A percentile compares a stretch with the other conserved stretches of the same genome.
phyloP scores from a whole-genome alignment of 495 filamentous ascomycete genomes.

The Bacidia gigantensis region DNA sequence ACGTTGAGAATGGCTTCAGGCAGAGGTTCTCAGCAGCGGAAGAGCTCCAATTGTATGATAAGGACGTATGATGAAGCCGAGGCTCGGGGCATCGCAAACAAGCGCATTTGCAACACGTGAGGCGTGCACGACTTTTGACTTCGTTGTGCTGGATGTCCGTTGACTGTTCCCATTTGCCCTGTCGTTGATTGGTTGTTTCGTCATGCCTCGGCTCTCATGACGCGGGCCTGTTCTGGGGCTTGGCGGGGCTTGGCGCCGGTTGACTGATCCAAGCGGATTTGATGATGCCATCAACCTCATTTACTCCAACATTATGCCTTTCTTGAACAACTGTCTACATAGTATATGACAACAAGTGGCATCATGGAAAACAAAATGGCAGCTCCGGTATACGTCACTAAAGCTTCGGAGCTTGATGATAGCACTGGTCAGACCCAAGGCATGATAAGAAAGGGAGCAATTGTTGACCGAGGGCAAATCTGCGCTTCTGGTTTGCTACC shows the following conservation, averaged over 20 bases:
- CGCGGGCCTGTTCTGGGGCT: too few species aligned
- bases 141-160: background rate
- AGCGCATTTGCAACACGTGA: background rate
- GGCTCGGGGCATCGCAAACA: background rate
- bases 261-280: too few species aligned
- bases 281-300: too few species aligned
- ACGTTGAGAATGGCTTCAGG: too few species aligned
- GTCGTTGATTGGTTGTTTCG: too few species aligned
- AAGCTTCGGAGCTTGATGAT: constrained; percentile 15
- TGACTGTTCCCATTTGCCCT: too few species aligned
- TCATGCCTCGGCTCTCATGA: background rate
- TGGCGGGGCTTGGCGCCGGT: background rate
- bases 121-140: background rate
- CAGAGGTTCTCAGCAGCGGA: too few species aligned
- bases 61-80: background rate
- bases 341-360: background rate
- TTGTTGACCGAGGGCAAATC: constrained; percentile 42
- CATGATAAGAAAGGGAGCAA: constrained; percentile 42
- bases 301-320: too few species aligned
- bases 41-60: too few species aligned
- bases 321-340: too few species aligned
- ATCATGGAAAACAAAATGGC: background rate
- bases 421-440: constrained; percentile 32
- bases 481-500: constrained; percentile 22
- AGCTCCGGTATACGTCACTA: constrained; percentile 19